These are phyloP conservation scores for Monosporascus sp. DNA, from an alignment of 2,329 filamentous ascomycete genomes.

Conservation along the genomic window DNA sequence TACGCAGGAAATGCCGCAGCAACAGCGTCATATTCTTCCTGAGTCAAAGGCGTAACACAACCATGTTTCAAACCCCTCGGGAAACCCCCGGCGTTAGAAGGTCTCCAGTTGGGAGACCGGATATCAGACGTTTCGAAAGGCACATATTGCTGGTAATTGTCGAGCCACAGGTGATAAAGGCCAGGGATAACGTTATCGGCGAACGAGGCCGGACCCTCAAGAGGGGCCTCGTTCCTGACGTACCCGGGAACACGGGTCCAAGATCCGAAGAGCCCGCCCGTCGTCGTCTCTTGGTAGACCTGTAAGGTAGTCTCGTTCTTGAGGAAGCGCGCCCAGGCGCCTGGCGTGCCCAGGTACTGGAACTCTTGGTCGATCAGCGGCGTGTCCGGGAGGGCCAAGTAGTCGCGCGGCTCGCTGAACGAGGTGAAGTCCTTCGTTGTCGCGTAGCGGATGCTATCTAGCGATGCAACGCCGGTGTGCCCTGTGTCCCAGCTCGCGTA, in stretches of 20 bases:
- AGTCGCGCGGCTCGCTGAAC: conserved; percentile 40
- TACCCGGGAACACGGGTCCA: conserved; percentile 37
- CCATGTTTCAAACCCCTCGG: conserved; percentile 43
- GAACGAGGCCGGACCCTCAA: conserved; percentile 34
- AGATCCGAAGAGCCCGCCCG: conserved; percentile 40
- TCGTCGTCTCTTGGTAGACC: conserved; percentile 42
- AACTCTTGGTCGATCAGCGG: conserved; percentile 47
- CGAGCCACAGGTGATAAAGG: conserved; percentile 36
- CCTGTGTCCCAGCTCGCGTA: conserved; percentile 37
- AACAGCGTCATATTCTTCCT: conserved; percentile 33
- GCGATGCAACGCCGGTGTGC: conserved; percentile 37
- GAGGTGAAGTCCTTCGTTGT: conserved; percentile 45
- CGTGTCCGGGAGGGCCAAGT: conserved; percentile 34
- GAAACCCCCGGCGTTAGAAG: conserved; percentile 31
- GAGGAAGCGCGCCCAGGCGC: conserved; percentile 40
- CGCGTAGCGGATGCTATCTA: conserved; percentile 42
- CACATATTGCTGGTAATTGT: conserved; percentile 39
- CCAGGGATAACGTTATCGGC: conserved; percentile 30
- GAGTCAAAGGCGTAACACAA: conserved; percentile 38
- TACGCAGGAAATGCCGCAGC: conserved; percentile 16
- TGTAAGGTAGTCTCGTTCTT: conserved; percentile 45
- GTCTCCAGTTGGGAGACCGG: conserved; percentile 28
- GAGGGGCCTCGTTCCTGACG: conserved; percentile 24
- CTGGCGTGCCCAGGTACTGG: conserved; percentile 34
- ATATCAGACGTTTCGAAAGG: conserved; percentile 39